Evolutionary conservation across 1,284 basidiomycete genomes (phyloP), one percentile per base, ranked within the genome.

Genomic region (Farysia itapuensis): DNA sequence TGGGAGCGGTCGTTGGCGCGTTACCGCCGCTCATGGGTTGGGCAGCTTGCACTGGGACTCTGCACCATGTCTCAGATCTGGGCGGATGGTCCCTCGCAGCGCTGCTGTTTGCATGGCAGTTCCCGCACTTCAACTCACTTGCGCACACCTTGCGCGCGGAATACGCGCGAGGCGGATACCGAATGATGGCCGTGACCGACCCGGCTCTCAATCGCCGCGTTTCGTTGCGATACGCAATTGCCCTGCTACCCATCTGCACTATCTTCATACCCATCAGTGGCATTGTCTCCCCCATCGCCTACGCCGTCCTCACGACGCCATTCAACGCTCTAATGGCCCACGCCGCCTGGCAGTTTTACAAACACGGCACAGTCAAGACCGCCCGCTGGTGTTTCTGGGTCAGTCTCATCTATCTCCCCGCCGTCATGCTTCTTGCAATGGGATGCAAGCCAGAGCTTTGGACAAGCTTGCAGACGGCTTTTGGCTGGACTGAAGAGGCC

Each of bases 11-110:
- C 31, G 93, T 99, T 1, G 94, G 94, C 24, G 93, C 82, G 0
- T 81, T 97, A 11, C 95, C 94, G 3, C 93, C 95, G 2, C 79
- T 98, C 39, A 98, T 99, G 89, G 94, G 94, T 40, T 98, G 94
- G 93, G 87, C 92, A 3, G 94, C 94, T 0, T 90, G 88, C 50
- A 93, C 91, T 0, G 90, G 89, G 13, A 81, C 84, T 8, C 78
- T 96, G 16, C 80, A 88, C 65, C 88, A 88, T 0, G 56, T 85
- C 39, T 33, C 57, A 2, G 70, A 76, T 38, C 47, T 70, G 4
- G 63, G 67, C 11, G 72, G 40, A 5, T 74, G 72, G 72, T 42
- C 66, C 18, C 49, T 76, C 0, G 72, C 65, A 2, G 64, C 54
- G 3, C 39, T 76, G 21, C 83, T 97, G 12, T 99, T 87, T 79